phyloP scores from a whole-genome alignment of 2,329 filamentous ascomycete genomes.

The Aurifilum marmelostoma region DNA sequence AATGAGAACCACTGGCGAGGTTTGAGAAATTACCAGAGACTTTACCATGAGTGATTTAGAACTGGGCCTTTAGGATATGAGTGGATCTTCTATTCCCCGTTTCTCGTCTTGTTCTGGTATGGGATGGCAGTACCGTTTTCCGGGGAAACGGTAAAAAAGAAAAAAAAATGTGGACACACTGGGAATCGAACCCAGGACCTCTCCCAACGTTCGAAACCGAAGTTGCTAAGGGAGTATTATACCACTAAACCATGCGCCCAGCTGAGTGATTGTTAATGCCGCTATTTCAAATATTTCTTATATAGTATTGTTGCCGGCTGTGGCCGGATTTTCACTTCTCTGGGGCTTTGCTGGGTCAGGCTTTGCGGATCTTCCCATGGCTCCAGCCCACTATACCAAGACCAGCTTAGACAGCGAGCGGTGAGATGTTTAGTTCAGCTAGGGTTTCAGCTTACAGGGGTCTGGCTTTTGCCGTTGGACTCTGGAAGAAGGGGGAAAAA shows the following conservation, averaged over 20 bases:
- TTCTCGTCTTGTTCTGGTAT: too few relatives aligned
- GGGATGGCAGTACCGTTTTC: too few relatives aligned
- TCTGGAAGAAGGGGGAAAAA: background rate
- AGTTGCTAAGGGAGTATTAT: slow-evolving; percentile 14
- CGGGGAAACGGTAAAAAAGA: too few relatives aligned
- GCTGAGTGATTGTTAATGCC: background rate
- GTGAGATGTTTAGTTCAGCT: background rate
- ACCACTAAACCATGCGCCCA: slow-evolving; percentile 14
- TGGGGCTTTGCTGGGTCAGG: background rate
- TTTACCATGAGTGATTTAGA: too few relatives aligned
- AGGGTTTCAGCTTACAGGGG: background rate
- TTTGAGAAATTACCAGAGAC: too few relatives aligned
- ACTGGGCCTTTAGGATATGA: too few relatives aligned
- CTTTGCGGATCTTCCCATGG: background rate
- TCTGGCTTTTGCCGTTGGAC: background rate
- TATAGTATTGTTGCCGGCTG: background rate
- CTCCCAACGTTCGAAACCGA: background rate
- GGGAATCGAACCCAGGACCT: slow-evolving; percentile 15
- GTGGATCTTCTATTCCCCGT: too few relatives aligned
- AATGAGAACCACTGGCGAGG: too few relatives aligned
- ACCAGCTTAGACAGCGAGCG: too few relatives aligned
- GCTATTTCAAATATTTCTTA: background rate
- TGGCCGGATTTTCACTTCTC: background rate
- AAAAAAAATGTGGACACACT: slow-evolving; percentile 16
- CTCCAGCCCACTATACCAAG: background rate